phyloP scores from a whole-genome alignment of 2,329 filamentous ascomycete species.

The Xylaria polymorpha region DNA sequence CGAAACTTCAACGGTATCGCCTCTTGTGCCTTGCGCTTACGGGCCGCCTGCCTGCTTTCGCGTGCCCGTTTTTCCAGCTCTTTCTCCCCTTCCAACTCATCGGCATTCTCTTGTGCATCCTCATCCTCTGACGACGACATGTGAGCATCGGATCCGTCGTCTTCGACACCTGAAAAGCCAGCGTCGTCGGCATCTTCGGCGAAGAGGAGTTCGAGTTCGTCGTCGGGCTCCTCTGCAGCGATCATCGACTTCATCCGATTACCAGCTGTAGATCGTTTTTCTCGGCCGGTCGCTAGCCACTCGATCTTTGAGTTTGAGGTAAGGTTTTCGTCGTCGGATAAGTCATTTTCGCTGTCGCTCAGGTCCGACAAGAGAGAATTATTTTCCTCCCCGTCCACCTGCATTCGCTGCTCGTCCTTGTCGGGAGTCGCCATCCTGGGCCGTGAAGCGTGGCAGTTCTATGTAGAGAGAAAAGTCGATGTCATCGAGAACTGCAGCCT shows the following conservation, averaged over 20 bases:
- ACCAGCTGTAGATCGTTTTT: constrained; percentile 83
- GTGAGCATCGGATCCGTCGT: constrained; percentile 78
- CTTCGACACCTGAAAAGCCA: constrained; percentile 76
- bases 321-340: constrained; percentile 47
- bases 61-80: constrained; percentile 83
- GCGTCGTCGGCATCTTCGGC: constrained; percentile 76
- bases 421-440: constrained; percentile 54
- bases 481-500: constrained; percentile 10
- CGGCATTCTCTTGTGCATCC: constrained; percentile 74
- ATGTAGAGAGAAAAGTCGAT: background rate
- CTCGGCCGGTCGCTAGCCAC: constrained; percentile 78
- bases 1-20: constrained; percentile 76
- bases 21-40: constrained; percentile 85
- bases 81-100: constrained; percentile 87
- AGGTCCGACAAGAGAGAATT: constrained; percentile 52
- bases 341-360: constrained; percentile 53
- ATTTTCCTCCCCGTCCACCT: constrained; percentile 46
- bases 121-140: constrained; percentile 88
- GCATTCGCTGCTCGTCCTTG: constrained; percentile 55
- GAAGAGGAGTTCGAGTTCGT: constrained; percentile 79
- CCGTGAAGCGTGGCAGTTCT: constrained; percentile 2
- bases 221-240: constrained; percentile 76
- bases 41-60: constrained; percentile 71
- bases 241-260: constrained; percentile 84
- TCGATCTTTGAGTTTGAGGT: constrained; percentile 60